Evolutionary conservation across 1,284 basidiomycete genomes (phyloP).

Genomic region (Uromyces viciae-fabae): DNA sequence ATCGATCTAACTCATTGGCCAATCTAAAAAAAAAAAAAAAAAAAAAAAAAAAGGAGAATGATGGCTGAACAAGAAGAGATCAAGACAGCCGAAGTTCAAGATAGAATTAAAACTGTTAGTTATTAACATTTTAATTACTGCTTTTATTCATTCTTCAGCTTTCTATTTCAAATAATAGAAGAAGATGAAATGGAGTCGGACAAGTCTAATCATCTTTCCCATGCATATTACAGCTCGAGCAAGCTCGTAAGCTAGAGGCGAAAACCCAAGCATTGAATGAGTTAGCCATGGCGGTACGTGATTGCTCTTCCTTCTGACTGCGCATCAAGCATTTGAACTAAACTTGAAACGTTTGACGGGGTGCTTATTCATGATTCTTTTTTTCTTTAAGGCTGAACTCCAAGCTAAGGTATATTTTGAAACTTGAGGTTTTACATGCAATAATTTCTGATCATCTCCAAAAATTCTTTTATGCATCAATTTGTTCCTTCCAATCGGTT

Average conservation of each 20-base stretch:
- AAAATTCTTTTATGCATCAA: neutral
- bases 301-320: neutral
- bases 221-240: conserved; percentile 27
- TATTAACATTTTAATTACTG: no score
- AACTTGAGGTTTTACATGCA: neutral
- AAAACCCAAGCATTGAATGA: conserved; percentile 42
- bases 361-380: neutral
- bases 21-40: conserved; percentile 34
- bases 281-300: conserved; percentile 19
- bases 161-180: neutral
- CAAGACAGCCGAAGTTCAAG: conserved; percentile 29
- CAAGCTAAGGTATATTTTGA: conserved; percentile 9
- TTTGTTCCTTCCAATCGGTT: neutral
- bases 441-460: neutral
- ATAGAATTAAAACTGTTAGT: conserved; percentile 36
- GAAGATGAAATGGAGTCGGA: neutral
- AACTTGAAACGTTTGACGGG: neutral
- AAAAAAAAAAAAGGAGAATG: conserved; percentile 28
- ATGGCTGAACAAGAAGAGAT: conserved; percentile 32
- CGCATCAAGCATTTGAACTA: neutral
- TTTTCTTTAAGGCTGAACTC: conserved; percentile 15
- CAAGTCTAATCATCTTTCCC: neutral
- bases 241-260: conserved; percentile 35
- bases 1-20: neutral
- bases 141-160: no score